A percentile compares a stretch with the other conserved stretches of the same genome.
Conservation (phyloP, 768 basidiomycete genomes). For the Suillus sp. region DNA sequence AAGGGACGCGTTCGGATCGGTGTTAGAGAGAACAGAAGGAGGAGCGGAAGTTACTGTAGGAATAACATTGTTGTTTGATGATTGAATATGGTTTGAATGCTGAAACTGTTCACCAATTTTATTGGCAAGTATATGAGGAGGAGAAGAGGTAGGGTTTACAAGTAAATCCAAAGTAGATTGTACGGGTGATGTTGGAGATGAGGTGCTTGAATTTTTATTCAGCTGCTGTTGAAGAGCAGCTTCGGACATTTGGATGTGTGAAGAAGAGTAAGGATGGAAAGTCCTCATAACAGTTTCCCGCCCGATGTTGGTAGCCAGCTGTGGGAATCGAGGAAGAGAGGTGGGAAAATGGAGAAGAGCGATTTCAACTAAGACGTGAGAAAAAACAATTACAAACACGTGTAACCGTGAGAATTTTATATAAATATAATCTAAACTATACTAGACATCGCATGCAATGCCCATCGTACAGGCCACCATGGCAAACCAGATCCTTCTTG, state of each 20-base stretch:
- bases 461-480: conserved; percentile 7
- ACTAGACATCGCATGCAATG: conserved; percentile 8
- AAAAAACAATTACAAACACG: conserved; percentile 30
- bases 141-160: conserved; percentile 33
- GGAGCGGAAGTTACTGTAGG: conserved; percentile 32
- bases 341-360: conserved; percentile 45
- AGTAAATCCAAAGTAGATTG: conserved; percentile 44
- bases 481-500: neutral
- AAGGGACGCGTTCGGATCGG: conserved; percentile 41
- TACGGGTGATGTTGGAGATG: conserved; percentile 46
- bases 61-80: conserved; percentile 30
- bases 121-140: conserved; percentile 33
- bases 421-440: conserved; percentile 8
- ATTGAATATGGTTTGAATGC: conserved; percentile 27
- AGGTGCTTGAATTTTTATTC: conserved; percentile 34
- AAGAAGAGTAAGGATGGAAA: conserved; percentile 45
- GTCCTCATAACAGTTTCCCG: conserved; percentile 47
- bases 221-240: conserved; percentile 33
- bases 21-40: conserved; percentile 40
- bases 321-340: conserved; percentile 46
- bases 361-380: conserved; percentile 12
- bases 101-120: conserved; percentile 37
- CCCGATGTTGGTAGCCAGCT: conserved; percentile 41
- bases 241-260: conserved; percentile 45
- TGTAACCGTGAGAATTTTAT: conserved; percentile 34